A percentile compares a stretch with the other conserved stretches of the same genome.
Conservation (phyloP, 306 rosid species). For the Nissolia schottii region DNA sequence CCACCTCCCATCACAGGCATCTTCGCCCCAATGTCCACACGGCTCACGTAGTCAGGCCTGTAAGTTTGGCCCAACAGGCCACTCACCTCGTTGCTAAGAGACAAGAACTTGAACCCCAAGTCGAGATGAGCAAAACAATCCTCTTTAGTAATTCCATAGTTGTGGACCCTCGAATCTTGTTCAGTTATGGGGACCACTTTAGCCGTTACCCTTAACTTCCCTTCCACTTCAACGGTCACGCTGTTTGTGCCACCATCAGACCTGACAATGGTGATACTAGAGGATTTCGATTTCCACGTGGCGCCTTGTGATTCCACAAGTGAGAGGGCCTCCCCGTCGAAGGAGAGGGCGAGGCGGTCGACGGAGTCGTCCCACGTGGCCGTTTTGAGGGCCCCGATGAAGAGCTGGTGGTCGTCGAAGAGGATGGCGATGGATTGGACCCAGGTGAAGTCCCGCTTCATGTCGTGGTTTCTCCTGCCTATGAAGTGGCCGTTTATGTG, state of each 20-base stretch:
- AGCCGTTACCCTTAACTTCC: constrained; percentile 41
- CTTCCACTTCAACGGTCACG: constrained; percentile 39
- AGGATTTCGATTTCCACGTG: constrained; percentile 20
- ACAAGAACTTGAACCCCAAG: constrained; percentile 55
- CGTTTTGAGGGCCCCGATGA: constrained; percentile 47
- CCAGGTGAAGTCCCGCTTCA: constrained; percentile 77
- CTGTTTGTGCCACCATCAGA: constrained; percentile 24
- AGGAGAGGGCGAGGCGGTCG: constrained; percentile 37
- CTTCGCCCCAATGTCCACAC: constrained; percentile 35
- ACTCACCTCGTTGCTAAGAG: constrained; percentile 37
- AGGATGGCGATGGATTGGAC: constrained; percentile 62
- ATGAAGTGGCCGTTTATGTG: constrained; percentile 74
- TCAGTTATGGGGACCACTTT: constrained; percentile 60
- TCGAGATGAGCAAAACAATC: constrained; percentile 63
- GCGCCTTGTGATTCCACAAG: constrained; percentile 36
- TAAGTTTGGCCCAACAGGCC: constrained; percentile 71
- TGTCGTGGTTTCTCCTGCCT: constrained; percentile 44
- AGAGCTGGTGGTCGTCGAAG: constrained; percentile 43
- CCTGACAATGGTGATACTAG: constrained; percentile 20
- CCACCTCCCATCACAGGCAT: constrained; percentile 63
- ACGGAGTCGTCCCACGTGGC: constrained; percentile 44
- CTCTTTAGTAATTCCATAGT: constrained; percentile 50
- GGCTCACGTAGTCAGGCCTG: constrained; percentile 38
- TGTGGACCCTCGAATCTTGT: constrained; percentile 53
- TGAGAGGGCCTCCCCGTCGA: constrained; percentile 32